Conservation (phyloP, 2,329 filamentous ascomycete species). For the Ceratocystis colombiana region DNA sequence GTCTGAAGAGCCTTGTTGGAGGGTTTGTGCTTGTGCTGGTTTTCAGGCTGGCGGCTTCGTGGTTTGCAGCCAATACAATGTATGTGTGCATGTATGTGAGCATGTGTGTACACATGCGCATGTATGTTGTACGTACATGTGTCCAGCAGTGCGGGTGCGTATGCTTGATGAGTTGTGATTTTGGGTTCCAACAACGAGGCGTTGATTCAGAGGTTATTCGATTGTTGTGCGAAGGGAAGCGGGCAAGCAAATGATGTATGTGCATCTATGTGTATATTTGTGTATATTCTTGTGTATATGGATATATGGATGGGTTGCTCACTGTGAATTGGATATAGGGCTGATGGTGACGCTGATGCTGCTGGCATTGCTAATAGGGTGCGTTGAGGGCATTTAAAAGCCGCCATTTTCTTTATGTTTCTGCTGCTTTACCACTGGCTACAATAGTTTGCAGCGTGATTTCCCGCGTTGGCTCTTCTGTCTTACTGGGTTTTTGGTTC, state of each 20-base stretch:
- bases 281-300: background rate
- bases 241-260: background rate
- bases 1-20: background rate
- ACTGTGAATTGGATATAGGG: slow-evolving; percentile 13
- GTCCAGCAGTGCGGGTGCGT: slow-evolving; percentile 7
- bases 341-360: slow-evolving; percentile 15
- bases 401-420: slow-evolving; percentile 1
- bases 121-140: background rate
- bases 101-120: slow-evolving; percentile 9
- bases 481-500: background rate
- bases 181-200: background rate
- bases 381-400: background rate
- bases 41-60: background rate
- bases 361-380: background rate
- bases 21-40: background rate
- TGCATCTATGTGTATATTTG: background rate
- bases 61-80: background rate
- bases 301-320: slow-evolving; percentile 11
- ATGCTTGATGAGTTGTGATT: slow-evolving; percentile 10
- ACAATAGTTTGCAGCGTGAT: background rate
- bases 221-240: background rate
- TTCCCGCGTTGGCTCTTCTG: background rate
- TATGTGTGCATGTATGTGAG: background rate
- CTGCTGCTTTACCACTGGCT: background rate
- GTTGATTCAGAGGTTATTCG: background rate